Base-by-base conservation (phyloP, 495 filamentous ascomycete genomes). In the Tuber borchii region DNA sequence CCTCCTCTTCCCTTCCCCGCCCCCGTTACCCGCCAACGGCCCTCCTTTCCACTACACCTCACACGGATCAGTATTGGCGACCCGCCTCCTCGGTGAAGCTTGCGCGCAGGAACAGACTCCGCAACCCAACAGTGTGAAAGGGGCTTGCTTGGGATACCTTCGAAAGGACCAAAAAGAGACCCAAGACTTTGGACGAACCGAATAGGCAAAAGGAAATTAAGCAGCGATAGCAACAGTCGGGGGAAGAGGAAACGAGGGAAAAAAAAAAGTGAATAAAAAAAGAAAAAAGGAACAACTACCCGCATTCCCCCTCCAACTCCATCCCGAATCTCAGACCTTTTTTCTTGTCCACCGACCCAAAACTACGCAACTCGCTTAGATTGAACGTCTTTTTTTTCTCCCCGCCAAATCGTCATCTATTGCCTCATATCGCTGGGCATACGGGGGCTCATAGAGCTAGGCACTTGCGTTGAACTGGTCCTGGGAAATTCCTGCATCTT, bases 361-460 rank as follows among this genome's bases (percentile, higher is more conserved):
- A 65, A 65, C 56, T 65, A 34, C 56, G 56, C 17, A 65, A 65
- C 56, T 65, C 56, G 56, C 56, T 26, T 65, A 34, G 56, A 65
- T 65, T 65, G 34, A 34, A 65, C 16, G 16, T 17, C 14, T 65
- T 9, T 34, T 34, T 31, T 34, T 34, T n/a, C 48, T 56, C 48
- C 22, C 56, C n/a, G 26, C 26, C 10, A 65, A 31, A 31, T 31
- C 26, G 56, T 65, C 56, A 65, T 34, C 51, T 74, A 70, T 61
- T 78, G 73, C 78, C 79, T 75, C 73, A 79, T 73, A 79, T 71
- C 70, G 73, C 45, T 14, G 31, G 14, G 73, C 73, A 79, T 73
- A 79, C 70, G 78, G 78, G 78, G 77, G 76, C 45, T 42, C 44
- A 79, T 48, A 34, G 26, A 14, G 34, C 26, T 65, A 14, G 56